Percentiles rank a stretch among this genome's conserved stretches.
Evolutionary conservation across 2,329 filamentous ascomycete species (phyloP).

Genomic region (Aciculosporium take): DNA sequence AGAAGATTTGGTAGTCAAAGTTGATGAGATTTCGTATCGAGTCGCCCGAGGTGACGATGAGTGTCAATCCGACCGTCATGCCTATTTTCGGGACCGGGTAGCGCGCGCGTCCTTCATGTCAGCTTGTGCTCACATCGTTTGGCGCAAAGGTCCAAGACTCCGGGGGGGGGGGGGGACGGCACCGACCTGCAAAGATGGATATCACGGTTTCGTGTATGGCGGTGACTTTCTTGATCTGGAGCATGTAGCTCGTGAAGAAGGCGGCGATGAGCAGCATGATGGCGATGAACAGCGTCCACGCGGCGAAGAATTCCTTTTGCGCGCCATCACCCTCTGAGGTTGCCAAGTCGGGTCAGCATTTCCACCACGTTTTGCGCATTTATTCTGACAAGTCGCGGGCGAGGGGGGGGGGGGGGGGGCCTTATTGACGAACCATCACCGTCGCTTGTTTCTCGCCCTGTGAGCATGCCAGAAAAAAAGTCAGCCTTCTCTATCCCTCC

Average conservation of each 20-base stretch:
- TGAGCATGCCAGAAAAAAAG: constrained; percentile 2
- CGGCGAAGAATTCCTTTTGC: constrained; percentile 87
- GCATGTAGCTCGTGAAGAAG: constrained; percentile 91
- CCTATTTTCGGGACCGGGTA: constrained; percentile 36
- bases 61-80: constrained; percentile 85
- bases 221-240: constrained; percentile 93
- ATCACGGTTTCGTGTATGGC: constrained; percentile 96
- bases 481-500: no score
- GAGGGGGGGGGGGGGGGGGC: no score
- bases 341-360: no score
- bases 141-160: neutral
- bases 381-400: no score
- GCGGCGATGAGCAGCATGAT: constrained; percentile 88
- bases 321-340: constrained; percentile 58
- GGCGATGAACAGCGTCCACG: constrained; percentile 94
- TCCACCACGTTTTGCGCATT: neutral
- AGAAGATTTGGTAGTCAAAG: constrained; percentile 99
- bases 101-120: neutral
- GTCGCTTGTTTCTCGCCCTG: constrained; percentile 16
- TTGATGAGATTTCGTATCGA: constrained; percentile 82
- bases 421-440: constrained; percentile 20
- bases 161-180: neutral
- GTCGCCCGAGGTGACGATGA: constrained; percentile 67
- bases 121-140: neutral
- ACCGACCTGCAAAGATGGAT: constrained; percentile 81